These are phyloP conservation scores for Sisymbrium altissimum DNA, from an alignment of 345 rosid genomes.

Conservation along the genomic window DNA sequence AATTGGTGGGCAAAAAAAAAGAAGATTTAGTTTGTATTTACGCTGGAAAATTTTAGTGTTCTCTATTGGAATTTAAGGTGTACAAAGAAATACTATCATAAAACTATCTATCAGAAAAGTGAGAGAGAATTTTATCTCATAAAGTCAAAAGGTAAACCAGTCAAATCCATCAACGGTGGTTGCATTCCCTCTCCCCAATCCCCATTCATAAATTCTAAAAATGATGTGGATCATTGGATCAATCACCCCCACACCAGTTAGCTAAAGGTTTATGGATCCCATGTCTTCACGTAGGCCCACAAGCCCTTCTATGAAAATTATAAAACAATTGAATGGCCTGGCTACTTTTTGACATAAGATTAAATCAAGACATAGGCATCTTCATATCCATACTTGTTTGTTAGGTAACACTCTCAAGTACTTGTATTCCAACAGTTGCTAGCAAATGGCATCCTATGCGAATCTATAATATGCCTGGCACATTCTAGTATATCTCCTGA, in stretches of 20 bases:
- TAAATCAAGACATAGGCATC: neutral
- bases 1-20: neutral
- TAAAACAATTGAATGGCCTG: neutral
- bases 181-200: neutral
- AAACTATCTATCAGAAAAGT: neutral
- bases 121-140: neutral
- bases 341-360: neutral
- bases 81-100: too few relatives aligned
- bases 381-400: neutral
- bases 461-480: neutral
- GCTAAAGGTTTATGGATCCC: neutral
- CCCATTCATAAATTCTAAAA: neutral
- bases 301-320: neutral
- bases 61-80: neutral
- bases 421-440: neutral
- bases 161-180: neutral
- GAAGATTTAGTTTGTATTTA: neutral
- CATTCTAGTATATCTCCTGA: neutral
- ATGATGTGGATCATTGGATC: neutral
- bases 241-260: neutral
- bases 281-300: neutral
- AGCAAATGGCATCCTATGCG: neutral
- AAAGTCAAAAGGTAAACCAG: neutral
- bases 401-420: neutral
- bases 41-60: neutral